A percentile compares a stretch with the other conserved stretches of the same genome.
Conservation (phyloP, 129 eudicot species). For the Flaveria linearis region DNA sequence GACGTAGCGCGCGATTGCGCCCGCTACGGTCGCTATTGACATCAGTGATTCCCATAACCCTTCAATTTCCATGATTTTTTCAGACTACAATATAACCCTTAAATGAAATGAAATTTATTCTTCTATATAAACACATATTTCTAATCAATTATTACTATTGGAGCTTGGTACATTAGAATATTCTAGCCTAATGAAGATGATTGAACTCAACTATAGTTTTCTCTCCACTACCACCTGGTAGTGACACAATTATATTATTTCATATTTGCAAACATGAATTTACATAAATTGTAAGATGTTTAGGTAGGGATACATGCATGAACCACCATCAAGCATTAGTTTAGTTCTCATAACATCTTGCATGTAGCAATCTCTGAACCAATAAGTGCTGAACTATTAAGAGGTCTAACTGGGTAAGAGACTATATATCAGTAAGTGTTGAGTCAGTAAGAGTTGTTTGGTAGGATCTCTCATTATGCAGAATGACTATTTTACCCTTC, state of each 20-base stretch:
- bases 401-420: too few relatives aligned
- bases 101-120: background rate
- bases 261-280: background rate
- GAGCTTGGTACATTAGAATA: background rate
- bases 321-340: background rate
- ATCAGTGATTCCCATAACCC: background rate
- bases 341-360: background rate
- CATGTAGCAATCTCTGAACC: background rate
- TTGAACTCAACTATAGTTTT: constrained; percentile 5
- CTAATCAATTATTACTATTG: background rate
- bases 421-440: too few relatives aligned
- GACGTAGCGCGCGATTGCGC: too few relatives aligned
- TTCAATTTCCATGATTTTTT: background rate
- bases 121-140: background rate
- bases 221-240: background rate
- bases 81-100: background rate
- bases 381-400: too few relatives aligned
- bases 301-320: background rate
- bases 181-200: background rate
- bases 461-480: too few relatives aligned
- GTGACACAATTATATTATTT: background rate
- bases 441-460: too few relatives aligned
- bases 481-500: too few relatives aligned
- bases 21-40: too few relatives aligned
- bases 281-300: background rate